Evolutionary conservation across 2,329 filamentous ascomycete species (phyloP), one percentile per base, ranked within the genome.

Genomic region (Botrytis elliptica): DNA sequence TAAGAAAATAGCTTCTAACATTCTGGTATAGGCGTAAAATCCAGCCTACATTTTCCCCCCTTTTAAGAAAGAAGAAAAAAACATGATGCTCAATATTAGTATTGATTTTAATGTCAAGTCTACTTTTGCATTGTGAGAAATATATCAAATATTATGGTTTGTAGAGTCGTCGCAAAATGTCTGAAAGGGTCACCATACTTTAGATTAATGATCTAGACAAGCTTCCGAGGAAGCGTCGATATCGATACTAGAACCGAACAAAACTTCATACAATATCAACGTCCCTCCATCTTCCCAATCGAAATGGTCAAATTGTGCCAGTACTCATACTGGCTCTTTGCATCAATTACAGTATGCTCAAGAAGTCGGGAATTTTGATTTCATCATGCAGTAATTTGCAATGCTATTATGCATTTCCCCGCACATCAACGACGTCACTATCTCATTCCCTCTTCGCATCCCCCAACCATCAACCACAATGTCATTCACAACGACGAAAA

Each of bases 281-380:
- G 16, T 55, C 65, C 36, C 25, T 38, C n/a, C 36, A n/a, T 38
- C 22, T 40, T 40, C 38, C 25, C 29, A 14, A 46, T 67, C 46
- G 33, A 67, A 22, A 67, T 67, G 65, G 46, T 67, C 46, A 67
- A 40, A n/a, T 38, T 38, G 65, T 67, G 46, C 33, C 65, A 55
- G 65, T 40, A 36, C 38, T 55, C 46, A 22, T 55, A 67, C 65
- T 67, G 65, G 46, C 65, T 52, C 6, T 52, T 20, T 55, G 46
- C 46, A 40, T 38, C 36, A 52, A 67, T 55, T 55, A n/a, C 44
- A 67, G 33, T 77, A 86, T 87, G 84, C 81, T 86, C 73, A 87
- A 84, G 81, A 86, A 85, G 78, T 77, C 83, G 44, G 81, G 80
- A 60, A 66, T 80, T 33, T 57, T 83, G n/a, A 76, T 84, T n/a